A percentile compares a stretch with the other conserved stretches of the same genome.
phyloP scores from a whole-genome alignment of 768 basidiomycete species.

The Lepiota subincarnata region DNA sequence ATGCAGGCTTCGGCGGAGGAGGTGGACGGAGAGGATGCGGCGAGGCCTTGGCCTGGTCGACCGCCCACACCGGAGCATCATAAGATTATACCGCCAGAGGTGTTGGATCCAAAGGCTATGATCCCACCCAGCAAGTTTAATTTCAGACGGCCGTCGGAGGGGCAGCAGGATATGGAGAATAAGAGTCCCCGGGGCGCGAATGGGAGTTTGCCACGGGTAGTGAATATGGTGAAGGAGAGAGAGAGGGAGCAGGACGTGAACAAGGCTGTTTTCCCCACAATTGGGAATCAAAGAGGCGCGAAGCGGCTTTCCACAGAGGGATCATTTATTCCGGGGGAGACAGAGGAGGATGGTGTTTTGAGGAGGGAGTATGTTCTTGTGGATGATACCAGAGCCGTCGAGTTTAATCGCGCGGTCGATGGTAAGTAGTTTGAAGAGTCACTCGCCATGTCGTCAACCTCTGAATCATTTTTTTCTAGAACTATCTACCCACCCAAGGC shows the following conservation, averaged over 20 bases:
- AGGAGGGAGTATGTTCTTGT: constrained; percentile 92
- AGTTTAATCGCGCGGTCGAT: constrained; percentile 89
- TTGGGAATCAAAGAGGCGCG: constrained; percentile 16
- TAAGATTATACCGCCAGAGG: constrained; percentile 71
- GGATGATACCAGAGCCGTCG: constrained; percentile 83
- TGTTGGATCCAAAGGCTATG: constrained; percentile 74
- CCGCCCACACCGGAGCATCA: constrained; percentile 67
- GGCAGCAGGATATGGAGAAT: constrained; percentile 18
- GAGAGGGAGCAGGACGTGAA: neutral
- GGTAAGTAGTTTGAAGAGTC: constrained; percentile 43
- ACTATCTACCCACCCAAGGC: constrained; percentile 54
- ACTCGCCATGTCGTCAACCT: constrained; percentile 1
- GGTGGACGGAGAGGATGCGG: constrained; percentile 25
- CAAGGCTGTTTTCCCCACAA: constrained; percentile 9
- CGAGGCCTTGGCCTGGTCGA: constrained; percentile 30
- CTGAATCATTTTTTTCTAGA: constrained; percentile 42
- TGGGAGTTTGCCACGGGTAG: constrained; percentile 19
- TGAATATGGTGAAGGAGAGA: neutral
- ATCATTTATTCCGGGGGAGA: constrained; percentile 77
- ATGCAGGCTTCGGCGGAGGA: constrained; percentile 8
- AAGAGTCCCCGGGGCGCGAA: constrained; percentile 19
- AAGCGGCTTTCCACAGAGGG: constrained; percentile 49
- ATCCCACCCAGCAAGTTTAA: constrained; percentile 81
- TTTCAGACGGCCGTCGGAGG: constrained; percentile 43
- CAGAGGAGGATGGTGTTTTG: constrained; percentile 76